phyloP scores from a whole-genome alignment of 2,329 filamentous ascomycete genomes.

The Colletotrichum tamarilloi region DNA sequence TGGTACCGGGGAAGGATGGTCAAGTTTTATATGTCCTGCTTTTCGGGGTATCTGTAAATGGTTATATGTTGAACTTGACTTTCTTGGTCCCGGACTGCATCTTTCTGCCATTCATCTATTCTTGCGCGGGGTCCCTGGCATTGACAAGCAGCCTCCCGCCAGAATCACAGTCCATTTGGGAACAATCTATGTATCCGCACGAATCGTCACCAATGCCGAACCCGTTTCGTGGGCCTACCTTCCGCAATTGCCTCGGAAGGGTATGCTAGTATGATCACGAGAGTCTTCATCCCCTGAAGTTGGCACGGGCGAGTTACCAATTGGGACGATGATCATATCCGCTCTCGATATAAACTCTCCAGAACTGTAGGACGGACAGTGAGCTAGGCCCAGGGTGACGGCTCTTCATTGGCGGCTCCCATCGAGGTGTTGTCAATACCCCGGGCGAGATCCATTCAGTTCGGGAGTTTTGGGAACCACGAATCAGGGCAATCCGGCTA shows the following conservation, averaged over 20 bases:
- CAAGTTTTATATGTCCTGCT: background rate
- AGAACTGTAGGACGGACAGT: background rate
- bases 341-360: background rate
- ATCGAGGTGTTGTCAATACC: background rate
- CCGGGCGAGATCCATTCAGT: background rate
- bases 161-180: background rate
- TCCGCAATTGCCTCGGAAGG: background rate
- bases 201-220: background rate
- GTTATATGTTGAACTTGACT: background rate
- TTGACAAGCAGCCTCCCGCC: no score
- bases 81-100: background rate
- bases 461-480: slow-evolving; percentile 25
- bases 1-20: no score
- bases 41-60: background rate
- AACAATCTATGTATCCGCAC: background rate
- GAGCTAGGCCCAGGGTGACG: background rate
- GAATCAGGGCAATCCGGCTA: slow-evolving; percentile 29
- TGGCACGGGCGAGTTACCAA: background rate
- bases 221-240: background rate
- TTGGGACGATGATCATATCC: background rate
- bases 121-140: background rate
- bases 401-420: slow-evolving; percentile 19
- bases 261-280: slow-evolving; percentile 3
- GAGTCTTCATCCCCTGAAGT: background rate
- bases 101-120: background rate